phyloP scores from a whole-genome alignment of 768 basidiomycete species.

The Agrocybe chaxingu region DNA sequence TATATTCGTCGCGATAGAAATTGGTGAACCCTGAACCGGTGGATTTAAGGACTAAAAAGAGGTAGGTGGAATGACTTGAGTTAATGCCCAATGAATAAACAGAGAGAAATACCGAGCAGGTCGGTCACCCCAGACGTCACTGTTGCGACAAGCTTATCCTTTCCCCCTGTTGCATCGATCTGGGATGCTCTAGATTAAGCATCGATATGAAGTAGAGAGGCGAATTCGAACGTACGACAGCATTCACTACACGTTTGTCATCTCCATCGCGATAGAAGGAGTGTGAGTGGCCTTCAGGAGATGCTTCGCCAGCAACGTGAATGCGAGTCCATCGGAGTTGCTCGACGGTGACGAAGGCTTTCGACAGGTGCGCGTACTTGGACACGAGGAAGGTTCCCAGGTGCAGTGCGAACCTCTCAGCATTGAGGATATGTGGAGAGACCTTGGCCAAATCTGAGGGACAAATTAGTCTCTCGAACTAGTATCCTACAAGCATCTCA shows the following conservation, averaged over 20 bases:
- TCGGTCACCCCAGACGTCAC: constrained; percentile 75
- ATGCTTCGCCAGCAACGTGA: constrained; percentile 39
- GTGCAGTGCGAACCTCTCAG: constrained; percentile 86
- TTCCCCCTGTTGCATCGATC: constrained; percentile 66
- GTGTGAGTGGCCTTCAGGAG: constrained; percentile 56
- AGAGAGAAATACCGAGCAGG: constrained; percentile 59
- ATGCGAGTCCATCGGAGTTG: constrained; percentile 86
- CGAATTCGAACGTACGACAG: constrained; percentile 15
- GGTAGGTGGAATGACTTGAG: background rate
- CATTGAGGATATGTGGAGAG: constrained; percentile 80
- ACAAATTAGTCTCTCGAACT: background rate
- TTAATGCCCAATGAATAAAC: background rate
- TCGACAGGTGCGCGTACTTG: constrained; percentile 74
- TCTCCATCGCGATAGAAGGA: constrained; percentile 89
- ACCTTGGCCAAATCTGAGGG: constrained; percentile 76
- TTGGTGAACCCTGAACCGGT: constrained; percentile 82
- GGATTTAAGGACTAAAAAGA: constrained; percentile 74
- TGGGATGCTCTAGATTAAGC: constrained; percentile 15
- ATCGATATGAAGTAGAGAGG: no score
- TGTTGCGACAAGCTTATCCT: constrained; percentile 56
- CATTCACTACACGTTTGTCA: constrained; percentile 72
- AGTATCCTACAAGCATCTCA: background rate
- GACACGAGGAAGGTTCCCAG: constrained; percentile 80
- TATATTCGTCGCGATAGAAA: constrained; percentile 84
- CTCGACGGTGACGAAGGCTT: constrained; percentile 69